Percentiles rank a stretch among this genome's conserved stretches.
Evolutionary conservation across 169 alveolate genomes (phyloP).

Genomic region (Plasmodium ovale): DNA sequence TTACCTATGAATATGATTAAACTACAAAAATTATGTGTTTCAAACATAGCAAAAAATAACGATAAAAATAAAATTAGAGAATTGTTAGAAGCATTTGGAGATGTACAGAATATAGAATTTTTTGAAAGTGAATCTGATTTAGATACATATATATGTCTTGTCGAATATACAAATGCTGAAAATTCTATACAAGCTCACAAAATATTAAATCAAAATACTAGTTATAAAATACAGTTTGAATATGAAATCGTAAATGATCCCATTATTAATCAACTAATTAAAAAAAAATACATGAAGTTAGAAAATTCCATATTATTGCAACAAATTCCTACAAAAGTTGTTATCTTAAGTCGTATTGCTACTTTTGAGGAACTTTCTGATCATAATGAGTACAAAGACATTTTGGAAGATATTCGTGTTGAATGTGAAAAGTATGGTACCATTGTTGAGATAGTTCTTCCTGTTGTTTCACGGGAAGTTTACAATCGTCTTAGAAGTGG

Average conservation of each 20-base stretch:
- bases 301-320: slow-evolving; percentile 74
- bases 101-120: slow-evolving; percentile 17
- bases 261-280: slow-evolving; percentile 70
- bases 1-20: slow-evolving; percentile 77
- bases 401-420: slow-evolving; percentile 85
- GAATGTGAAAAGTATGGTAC: slow-evolving; percentile 87
- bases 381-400: slow-evolving; percentile 87
- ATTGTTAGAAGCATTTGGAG: slow-evolving; percentile 58
- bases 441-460: slow-evolving; percentile 85
- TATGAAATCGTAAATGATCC: slow-evolving; percentile 80
- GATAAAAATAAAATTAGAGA: slow-evolving; percentile 46
- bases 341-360: slow-evolving; percentile 84
- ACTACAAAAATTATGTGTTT: slow-evolving; percentile 49
- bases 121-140: slow-evolving; percentile 50
- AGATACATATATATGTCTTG: slow-evolving; percentile 73
- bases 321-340: slow-evolving; percentile 82
- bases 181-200: slow-evolving; percentile 82
- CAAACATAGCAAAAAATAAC: slow-evolving; percentile 37
- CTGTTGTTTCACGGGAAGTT: slow-evolving; percentile 82
- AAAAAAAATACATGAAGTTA: slow-evolving; percentile 53
- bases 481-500: slow-evolving; percentile 7
- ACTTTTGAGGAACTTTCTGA: slow-evolving; percentile 87
- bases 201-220: slow-evolving; percentile 80
- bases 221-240: slow-evolving; percentile 78
- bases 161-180: slow-evolving; percentile 78